Conservation (phyloP, 2,329 filamentous ascomycete genomes). For the Ascochyta koolunga region DNA sequence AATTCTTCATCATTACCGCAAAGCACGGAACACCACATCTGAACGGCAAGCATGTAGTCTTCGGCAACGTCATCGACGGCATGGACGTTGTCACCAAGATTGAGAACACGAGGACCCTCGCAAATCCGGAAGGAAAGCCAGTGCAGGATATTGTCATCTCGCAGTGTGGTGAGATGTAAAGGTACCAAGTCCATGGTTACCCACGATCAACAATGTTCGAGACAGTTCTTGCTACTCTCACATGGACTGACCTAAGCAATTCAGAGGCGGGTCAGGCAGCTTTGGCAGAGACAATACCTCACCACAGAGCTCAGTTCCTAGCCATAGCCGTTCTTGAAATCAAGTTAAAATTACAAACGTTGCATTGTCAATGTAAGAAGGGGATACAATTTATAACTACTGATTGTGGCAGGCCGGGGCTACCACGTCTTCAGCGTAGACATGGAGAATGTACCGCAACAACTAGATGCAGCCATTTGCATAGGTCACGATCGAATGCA, state of each 20-base stretch:
- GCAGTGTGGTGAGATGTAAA: constrained; percentile 91
- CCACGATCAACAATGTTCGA: not conserved
- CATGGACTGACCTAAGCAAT: not conserved
- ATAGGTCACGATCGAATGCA: too few relatives aligned
- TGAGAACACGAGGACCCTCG: constrained; percentile 77
- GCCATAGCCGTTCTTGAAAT: too few relatives aligned
- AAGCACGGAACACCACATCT: constrained; percentile 75
- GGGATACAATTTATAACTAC: too few relatives aligned
- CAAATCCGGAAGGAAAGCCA: constrained; percentile 74
- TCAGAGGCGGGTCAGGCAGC: too few relatives aligned
- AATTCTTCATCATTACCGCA: constrained; percentile 96
- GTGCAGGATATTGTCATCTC: constrained; percentile 82
- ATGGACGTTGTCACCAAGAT: constrained; percentile 93
- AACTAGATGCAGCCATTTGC: too few relatives aligned
- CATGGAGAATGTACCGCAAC: too few relatives aligned
- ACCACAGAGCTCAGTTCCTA: too few relatives aligned
- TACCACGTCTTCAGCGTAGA: too few relatives aligned
- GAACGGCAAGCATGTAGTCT: constrained; percentile 93
- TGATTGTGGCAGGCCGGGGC: too few relatives aligned
- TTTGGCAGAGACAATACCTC: too few relatives aligned
- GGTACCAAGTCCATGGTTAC: not conserved
- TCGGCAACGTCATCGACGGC: constrained; percentile 86
- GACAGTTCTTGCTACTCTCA: not conserved
- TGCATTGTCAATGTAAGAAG: too few relatives aligned
- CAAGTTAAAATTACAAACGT: too few relatives aligned